phyloP scores from a whole-genome alignment of 2,329 filamentous ascomycete species.

The Cordyceps cateniannulata region DNA sequence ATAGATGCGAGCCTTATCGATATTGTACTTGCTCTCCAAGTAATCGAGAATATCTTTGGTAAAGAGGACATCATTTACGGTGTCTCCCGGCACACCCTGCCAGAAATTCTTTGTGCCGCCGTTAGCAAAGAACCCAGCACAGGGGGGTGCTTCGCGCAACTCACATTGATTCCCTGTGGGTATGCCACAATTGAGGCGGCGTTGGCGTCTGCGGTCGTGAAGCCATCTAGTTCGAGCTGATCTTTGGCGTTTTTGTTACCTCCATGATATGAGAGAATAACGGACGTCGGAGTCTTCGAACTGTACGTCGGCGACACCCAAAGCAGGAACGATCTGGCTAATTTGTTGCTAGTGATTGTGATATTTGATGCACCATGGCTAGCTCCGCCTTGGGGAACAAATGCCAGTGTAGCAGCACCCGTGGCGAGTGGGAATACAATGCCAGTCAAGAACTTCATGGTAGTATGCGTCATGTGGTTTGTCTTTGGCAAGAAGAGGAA shows the following conservation, averaged over 20 bases:
- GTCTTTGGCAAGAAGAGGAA: neutral
- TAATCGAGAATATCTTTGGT: slow-evolving; percentile 33
- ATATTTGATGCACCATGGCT: neutral
- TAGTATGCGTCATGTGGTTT: neutral
- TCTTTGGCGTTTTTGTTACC: slow-evolving; percentile 28
- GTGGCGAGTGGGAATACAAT: neutral
- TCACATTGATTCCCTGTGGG: slow-evolving; percentile 34
- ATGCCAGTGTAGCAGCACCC: neutral
- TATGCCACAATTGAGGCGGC: slow-evolving; percentile 32
- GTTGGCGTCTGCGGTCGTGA: slow-evolving; percentile 32
- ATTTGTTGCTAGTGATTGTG: slow-evolving; percentile 6
- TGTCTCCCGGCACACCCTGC: slow-evolving; percentile 29
- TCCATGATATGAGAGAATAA: slow-evolving; percentile 40
- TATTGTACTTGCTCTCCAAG: slow-evolving; percentile 26
- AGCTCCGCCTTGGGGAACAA: neutral
- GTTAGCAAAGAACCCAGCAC: neutral
- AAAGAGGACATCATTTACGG: slow-evolving; percentile 36
- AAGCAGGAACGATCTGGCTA: slow-evolving; percentile 26
- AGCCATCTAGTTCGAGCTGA: slow-evolving; percentile 30
- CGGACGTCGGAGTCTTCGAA: slow-evolving; percentile 21
- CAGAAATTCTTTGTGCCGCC: slow-evolving; percentile 20
- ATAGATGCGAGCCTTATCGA: slow-evolving; percentile 32
- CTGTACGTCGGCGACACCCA: slow-evolving; percentile 31
- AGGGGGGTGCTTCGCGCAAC: slow-evolving; percentile 17
- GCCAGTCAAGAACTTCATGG: neutral